Base-by-base conservation (phyloP, 345 rosid genomes). In the Salix exigua region DNA sequence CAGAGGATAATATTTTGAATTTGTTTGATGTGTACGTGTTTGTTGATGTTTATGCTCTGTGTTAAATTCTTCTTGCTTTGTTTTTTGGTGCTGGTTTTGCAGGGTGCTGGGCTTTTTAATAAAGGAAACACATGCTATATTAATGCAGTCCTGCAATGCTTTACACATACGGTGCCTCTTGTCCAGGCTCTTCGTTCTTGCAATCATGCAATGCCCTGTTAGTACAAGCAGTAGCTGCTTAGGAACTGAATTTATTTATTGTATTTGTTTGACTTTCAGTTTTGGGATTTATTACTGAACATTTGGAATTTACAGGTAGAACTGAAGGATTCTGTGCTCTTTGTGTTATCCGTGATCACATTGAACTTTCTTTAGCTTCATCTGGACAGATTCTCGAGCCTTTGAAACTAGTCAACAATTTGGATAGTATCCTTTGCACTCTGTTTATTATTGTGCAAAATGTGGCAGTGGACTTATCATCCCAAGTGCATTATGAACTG, bases 51-150 rank as follows among this genome's bases (percentile, higher is more conserved):
- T n/a, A 48, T 10, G 2, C 23, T 30, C 30, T 1, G 12, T 69
- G 50, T 13, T 37, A 1, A 58, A 25, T 19, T 28, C 12, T 35
- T 40, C 25, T 28, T 68, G 66, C 58, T 33, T 46, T 65, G 8
- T 55, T 25, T 6, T 71, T 44, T 61, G 35, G 70, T 53, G 55
- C 16, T 77, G 25, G n/a, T 68, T 77, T 66, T 78, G 75, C 80
- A 96, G 99, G 99, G 97, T 30, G 92, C 93, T 35, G 99, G 97
- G 55, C 88, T 96, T 64, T 72, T 13, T 25, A 96, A 96, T 83
- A 75, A 88, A 65, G 99, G 98, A 17, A 91, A 92, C 77, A 91
- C 92, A 2, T 96, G 99, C 83, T 96, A 90, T 73, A 71, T 96
- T 38, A 96, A 96, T 77, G 90, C 95, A 7, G 87, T 94, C 42